phyloP scores from a whole-genome alignment of 1,139 yeast species.

The Yamadazyma dushanensis region DNA sequence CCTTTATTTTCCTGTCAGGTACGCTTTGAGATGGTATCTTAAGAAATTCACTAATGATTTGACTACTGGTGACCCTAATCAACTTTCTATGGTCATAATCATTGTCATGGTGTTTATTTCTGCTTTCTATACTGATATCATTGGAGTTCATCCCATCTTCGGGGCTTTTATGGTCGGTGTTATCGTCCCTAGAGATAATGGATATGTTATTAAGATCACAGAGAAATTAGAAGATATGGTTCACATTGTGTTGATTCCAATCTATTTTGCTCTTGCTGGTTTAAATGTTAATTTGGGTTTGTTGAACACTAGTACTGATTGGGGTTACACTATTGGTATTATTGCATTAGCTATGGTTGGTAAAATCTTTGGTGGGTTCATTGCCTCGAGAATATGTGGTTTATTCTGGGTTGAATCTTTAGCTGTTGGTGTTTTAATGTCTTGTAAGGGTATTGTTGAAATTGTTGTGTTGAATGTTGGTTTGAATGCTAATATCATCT shows the following conservation, averaged over 20 bases:
- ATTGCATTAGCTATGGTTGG: constrained; percentile 66
- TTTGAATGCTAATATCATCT: constrained; percentile 64
- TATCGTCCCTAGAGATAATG: constrained; percentile 75
- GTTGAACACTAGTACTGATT: constrained; percentile 61
- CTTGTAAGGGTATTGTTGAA: constrained; percentile 85
- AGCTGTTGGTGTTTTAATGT: constrained; percentile 80
- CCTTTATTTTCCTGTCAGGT: constrained; percentile 55
- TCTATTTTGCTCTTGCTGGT: constrained; percentile 79
- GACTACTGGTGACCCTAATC: constrained; percentile 62
- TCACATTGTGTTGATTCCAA: constrained; percentile 66
- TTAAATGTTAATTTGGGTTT: constrained; percentile 65
- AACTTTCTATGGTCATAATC: constrained; percentile 57
- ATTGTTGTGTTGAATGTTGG: constrained; percentile 78
- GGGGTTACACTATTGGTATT: constrained; percentile 75
- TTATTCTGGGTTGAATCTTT: constrained; percentile 70
- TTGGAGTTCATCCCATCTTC: constrained; percentile 80
- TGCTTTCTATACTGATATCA: constrained; percentile 75
- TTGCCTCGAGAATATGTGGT: constrained; percentile 62
- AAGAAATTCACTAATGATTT: constrained; percentile 47
- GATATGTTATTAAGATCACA: constrained; percentile 65
- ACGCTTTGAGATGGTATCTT: constrained; percentile 44
- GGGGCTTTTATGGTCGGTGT: constrained; percentile 80
- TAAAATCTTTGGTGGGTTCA: constrained; percentile 63
- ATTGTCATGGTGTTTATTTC: constrained; percentile 59
- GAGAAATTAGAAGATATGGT: constrained; percentile 78